These are phyloP conservation scores for Fusarium circinatum DNA, from an alignment of 2,329 filamentous ascomycete genomes.

Conservation along the genomic window DNA sequence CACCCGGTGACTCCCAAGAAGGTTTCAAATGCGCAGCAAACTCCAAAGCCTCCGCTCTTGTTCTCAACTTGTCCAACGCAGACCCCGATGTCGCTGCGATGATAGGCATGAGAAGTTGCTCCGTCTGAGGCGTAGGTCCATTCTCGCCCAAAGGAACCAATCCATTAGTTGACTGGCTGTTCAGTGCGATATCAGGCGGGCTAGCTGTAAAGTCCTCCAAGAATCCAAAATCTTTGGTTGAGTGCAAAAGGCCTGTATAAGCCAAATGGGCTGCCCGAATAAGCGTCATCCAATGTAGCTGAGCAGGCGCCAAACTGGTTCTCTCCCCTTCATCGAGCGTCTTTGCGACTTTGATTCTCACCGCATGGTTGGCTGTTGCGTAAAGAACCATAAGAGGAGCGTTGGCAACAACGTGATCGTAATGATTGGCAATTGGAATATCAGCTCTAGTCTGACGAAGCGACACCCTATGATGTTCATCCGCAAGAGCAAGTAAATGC, in stretches of 20 bases:
- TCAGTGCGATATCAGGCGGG: background rate
- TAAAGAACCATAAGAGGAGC: slow-evolving; percentile 57
- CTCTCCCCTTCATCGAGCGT: slow-evolving; percentile 24
- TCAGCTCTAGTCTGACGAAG: slow-evolving; percentile 51
- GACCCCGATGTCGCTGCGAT: slow-evolving; percentile 13
- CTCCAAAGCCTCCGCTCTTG: background rate
- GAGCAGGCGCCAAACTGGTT: background rate
- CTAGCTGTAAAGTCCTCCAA: background rate
- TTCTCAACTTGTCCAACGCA: slow-evolving; percentile 7
- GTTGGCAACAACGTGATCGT: slow-evolving; percentile 41
- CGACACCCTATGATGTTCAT: slow-evolving; percentile 52
- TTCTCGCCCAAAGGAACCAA: slow-evolving; percentile 8
- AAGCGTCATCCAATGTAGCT: slow-evolving; percentile 36
- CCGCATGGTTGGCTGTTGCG: slow-evolving; percentile 50
- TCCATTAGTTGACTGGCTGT: background rate
- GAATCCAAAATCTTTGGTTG: background rate
- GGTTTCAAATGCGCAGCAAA: background rate
- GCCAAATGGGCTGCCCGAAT: slow-evolving; percentile 36
- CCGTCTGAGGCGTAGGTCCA: slow-evolving; percentile 9
- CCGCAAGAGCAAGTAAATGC: slow-evolving; percentile 44
- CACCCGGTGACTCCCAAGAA: background rate
- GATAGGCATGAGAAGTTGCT: slow-evolving; percentile 25
- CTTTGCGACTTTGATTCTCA: slow-evolving; percentile 49
- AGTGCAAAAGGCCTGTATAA: slow-evolving; percentile 19
- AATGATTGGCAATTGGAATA: slow-evolving; percentile 45